Evolutionary conservation across 768 basidiomycete species (phyloP).

Genomic region (Sarcomyxa edulis): DNA sequence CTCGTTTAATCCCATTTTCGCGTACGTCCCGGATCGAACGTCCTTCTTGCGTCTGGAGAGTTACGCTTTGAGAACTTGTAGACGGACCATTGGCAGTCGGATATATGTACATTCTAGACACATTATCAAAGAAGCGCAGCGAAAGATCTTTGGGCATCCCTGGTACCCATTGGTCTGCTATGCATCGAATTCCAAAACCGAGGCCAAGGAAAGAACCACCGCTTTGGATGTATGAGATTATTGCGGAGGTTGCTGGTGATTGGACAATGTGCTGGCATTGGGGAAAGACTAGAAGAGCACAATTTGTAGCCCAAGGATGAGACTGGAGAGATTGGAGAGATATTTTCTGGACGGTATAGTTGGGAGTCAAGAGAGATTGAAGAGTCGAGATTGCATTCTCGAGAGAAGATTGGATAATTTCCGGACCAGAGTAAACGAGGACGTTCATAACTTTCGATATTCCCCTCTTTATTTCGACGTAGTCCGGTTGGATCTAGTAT

Average conservation of each 20-base stretch:
- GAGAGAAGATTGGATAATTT: conserved; percentile 43
- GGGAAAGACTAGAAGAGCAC: conserved; percentile 79
- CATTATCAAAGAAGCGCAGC: conserved; percentile 30
- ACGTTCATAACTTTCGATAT: conserved; percentile 76
- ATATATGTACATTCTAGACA: conserved; percentile 25
- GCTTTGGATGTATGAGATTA: conserved; percentile 54
- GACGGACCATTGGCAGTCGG: too few relatives aligned
- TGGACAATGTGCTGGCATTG: conserved; percentile 42
- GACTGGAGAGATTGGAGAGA: conserved; percentile 47
- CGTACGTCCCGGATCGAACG: too few relatives aligned
- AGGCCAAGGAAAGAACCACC: conserved; percentile 75
- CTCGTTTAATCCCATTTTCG: too few relatives aligned
- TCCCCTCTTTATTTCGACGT: too few relatives aligned
- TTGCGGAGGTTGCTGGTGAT: conserved; percentile 33
- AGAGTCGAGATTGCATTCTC: conserved; percentile 41
- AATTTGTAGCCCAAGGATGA: conserved; percentile 74
- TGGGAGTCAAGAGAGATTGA: conserved; percentile 53
- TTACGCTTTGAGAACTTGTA: too few relatives aligned
- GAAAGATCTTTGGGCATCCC: conserved; percentile 20
- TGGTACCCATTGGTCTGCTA: conserved; percentile 25
- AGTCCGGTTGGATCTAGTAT: too few relatives aligned
- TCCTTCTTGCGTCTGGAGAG: too few relatives aligned
- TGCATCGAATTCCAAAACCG: conserved; percentile 46
- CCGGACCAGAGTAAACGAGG: conserved; percentile 66
- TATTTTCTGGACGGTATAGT: conserved; percentile 76